These are phyloP conservation scores for Furcasterigmium furcatum DNA, from an alignment of 2,329 filamentous ascomycete species.

Conservation along the genomic window DNA sequence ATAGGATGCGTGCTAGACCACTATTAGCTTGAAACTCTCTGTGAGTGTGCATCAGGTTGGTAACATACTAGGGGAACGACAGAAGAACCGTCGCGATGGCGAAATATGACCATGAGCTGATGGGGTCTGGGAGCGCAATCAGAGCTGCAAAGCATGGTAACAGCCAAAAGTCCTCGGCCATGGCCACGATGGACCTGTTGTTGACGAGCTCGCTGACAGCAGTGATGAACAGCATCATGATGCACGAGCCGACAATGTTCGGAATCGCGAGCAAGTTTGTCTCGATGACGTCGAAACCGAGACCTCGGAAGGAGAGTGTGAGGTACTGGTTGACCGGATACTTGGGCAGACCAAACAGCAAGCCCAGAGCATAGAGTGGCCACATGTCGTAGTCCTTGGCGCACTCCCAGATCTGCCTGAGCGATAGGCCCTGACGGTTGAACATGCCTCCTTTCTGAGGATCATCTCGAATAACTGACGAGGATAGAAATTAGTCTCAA, in stretches of 20 bases:
- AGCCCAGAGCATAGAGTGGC: slow-evolving; percentile 50
- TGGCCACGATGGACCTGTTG: slow-evolving; percentile 34
- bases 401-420: slow-evolving; percentile 41
- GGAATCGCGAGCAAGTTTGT: slow-evolving; percentile 51
- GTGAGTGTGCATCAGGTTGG: too few relatives aligned
- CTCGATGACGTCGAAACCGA: slow-evolving; percentile 49
- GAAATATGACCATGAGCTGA: slow-evolving; percentile 43
- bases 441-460: slow-evolving; percentile 57
- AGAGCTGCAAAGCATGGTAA: slow-evolving; percentile 45
- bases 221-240: slow-evolving; percentile 45
- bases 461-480: slow-evolving; percentile 49
- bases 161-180: slow-evolving; percentile 24
- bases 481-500: slow-evolving; percentile 27
- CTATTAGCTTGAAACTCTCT: slow-evolving; percentile 23
- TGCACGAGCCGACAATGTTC: slow-evolving; percentile 32
- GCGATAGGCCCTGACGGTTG: slow-evolving; percentile 51
- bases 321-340: slow-evolving; percentile 45
- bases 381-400: slow-evolving; percentile 55
- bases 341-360: slow-evolving; percentile 43
- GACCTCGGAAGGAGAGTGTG: slow-evolving; percentile 45
- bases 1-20: slow-evolving; percentile 42
- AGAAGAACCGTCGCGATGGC: slow-evolving; percentile 44
- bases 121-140: slow-evolving; percentile 30
- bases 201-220: slow-evolving; percentile 45
- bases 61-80: slow-evolving; percentile 49